phyloP scores from a whole-genome alignment of 139 green algal species.

The Micractinium sp. region DNA sequence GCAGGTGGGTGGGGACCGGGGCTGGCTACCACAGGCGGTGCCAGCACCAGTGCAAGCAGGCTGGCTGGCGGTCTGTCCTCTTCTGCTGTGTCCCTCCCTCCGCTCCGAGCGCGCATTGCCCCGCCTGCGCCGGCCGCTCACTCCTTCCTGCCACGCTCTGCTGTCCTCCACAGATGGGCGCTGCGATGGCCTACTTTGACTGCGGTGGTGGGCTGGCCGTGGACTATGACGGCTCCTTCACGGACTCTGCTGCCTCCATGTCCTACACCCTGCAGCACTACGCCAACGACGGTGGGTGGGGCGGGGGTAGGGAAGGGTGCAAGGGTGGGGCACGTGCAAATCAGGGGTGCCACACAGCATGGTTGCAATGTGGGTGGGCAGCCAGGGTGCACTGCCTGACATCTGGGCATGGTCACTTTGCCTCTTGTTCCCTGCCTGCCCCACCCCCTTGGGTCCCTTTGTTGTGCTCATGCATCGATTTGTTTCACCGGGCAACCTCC shows the following conservation, averaged over 20 bases:
- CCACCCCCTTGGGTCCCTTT: background rate
- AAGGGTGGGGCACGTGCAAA: background rate
- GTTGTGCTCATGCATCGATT: background rate
- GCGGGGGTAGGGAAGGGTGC: background rate
- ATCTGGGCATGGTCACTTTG: background rate
- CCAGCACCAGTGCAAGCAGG: background rate
- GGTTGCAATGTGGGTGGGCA: background rate
- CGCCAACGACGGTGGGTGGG: conserved; percentile 10
- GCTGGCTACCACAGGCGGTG: too few relatives aligned
- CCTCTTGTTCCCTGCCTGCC: too few relatives aligned
- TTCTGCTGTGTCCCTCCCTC: background rate
- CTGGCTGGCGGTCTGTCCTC: background rate
- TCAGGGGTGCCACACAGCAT: background rate
- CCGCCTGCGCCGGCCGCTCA: background rate
- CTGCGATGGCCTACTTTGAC: conserved; percentile 61
- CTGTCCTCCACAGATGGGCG: conserved; percentile 42
- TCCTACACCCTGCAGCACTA: conserved; percentile 60
- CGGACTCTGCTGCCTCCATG: conserved; percentile 44
- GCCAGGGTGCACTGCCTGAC: too few relatives aligned
- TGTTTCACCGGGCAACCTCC: background rate
- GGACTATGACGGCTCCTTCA: conserved; percentile 66
- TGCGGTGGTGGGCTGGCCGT: conserved; percentile 70
- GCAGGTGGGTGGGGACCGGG: conserved; percentile 10
- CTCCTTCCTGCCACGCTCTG: background rate
- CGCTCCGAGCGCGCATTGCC: background rate